Conservation (phyloP, 2,329 filamentous ascomycete species). For the Amesomyces nigricolor region DNA sequence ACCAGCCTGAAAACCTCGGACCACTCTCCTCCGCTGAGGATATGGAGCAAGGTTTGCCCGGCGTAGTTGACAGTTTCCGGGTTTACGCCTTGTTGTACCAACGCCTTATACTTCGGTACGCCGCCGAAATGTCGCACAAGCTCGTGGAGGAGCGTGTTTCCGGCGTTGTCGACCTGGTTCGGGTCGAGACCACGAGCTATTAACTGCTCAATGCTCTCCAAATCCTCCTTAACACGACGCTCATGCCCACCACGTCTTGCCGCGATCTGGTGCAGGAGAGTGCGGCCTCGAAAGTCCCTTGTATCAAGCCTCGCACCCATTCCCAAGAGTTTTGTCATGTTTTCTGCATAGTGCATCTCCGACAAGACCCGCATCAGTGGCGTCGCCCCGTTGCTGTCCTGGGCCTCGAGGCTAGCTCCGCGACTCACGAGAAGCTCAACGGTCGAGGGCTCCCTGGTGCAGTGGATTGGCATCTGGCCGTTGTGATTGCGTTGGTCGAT, state of each 20-base stretch:
- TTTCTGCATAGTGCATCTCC: background rate
- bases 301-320: slow-evolving; percentile 11
- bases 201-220: background rate
- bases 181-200: slow-evolving; percentile 18
- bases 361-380: background rate
- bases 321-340: background rate
- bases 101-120: background rate
- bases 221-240: background rate
- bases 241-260: background rate
- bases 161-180: slow-evolving; percentile 18
- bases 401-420: slow-evolving; percentile 17
- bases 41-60: slow-evolving; percentile 11
- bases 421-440: slow-evolving; percentile 8
- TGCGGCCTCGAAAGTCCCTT: slow-evolving; percentile 16
- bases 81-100: slow-evolving; percentile 8
- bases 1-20: background rate
- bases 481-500: slow-evolving; percentile 3
- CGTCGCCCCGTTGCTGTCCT: slow-evolving; percentile 5
- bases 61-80: slow-evolving; percentile 9
- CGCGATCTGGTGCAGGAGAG: slow-evolving; percentile 8
- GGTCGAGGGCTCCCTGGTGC: background rate
- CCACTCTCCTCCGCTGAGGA: background rate
- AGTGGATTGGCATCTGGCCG: slow-evolving; percentile 7
- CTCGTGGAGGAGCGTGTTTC: slow-evolving; percentile 23
- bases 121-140: background rate